Percentiles rank a stretch among this genome's conserved stretches.
These are phyloP conservation scores for Ustilago xerochloae DNA, from an alignment of 1,284 basidiomycete genomes.

Conservation along the genomic window DNA sequence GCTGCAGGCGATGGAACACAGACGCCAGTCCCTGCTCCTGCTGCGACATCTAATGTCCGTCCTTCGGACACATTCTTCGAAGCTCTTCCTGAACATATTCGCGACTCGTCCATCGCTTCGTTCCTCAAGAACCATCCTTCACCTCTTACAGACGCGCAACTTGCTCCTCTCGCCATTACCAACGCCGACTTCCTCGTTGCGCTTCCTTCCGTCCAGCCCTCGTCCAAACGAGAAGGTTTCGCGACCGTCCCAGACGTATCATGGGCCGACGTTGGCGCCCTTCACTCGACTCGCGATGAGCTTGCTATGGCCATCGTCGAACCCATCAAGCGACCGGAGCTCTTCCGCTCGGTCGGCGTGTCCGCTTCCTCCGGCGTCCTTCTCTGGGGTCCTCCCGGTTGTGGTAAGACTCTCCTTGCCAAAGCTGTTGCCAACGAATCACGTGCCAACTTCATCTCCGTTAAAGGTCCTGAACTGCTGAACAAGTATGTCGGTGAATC, in stretches of 20 bases:
- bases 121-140: slow-evolving; percentile 87
- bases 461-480: slow-evolving; percentile 94
- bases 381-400: slow-evolving; percentile 98
- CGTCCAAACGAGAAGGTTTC: slow-evolving; percentile 96
- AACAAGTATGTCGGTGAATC: slow-evolving; percentile 99
- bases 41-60: slow-evolving; percentile 26
- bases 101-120: slow-evolving; percentile 80
- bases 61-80: slow-evolving; percentile 55
- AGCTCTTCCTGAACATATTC: slow-evolving; percentile 67
- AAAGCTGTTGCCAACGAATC: slow-evolving; percentile 97
- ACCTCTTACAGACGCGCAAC: slow-evolving; percentile 80
- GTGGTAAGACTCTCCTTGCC: slow-evolving; percentile 93
- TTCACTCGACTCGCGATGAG: slow-evolving; percentile 86
- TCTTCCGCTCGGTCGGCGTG: slow-evolving; percentile 87
- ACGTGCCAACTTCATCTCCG: slow-evolving; percentile 93
- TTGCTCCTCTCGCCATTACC: slow-evolving; percentile 82
- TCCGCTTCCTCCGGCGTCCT: slow-evolving; percentile 81
- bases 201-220: slow-evolving; percentile 88
- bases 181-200: slow-evolving; percentile 77
- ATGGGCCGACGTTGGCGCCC: slow-evolving; percentile 94
- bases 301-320: slow-evolving; percentile 97
- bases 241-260: slow-evolving; percentile 94
- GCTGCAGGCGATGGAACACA: slow-evolving; percentile 13
- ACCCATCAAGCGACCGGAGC: slow-evolving; percentile 87
- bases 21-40: slow-evolving; percentile 5